Conservation (phyloP, 495 filamentous ascomycete genomes). For the Durotheca rogersii region DNA sequence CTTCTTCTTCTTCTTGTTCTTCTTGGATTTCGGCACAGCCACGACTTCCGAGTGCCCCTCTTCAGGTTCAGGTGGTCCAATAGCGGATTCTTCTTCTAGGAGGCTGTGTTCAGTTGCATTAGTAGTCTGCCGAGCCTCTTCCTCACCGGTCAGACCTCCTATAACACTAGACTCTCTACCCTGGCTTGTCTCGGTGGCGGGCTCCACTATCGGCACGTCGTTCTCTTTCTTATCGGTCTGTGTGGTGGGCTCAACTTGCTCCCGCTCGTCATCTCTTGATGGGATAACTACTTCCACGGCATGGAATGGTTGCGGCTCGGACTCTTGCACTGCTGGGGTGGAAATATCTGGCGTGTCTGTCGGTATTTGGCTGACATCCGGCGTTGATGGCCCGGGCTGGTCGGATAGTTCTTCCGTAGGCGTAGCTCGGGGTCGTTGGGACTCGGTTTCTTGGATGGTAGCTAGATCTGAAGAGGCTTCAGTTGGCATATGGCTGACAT, state of each 20-base stretch:
- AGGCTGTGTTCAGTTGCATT: constrained; percentile 4
- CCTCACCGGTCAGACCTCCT: neutral
- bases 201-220: constrained; percentile 4
- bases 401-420: constrained; percentile 3
- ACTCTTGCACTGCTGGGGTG: neutral
- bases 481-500: constrained; percentile 1
- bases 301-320: constrained; percentile 3
- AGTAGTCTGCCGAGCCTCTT: constrained; percentile 6
- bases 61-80: constrained; percentile 10
- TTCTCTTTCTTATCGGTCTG: constrained; percentile 7
- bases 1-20: constrained; percentile 38
- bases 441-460: constrained; percentile 2
- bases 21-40: constrained; percentile 30
- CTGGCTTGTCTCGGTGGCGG: neutral
- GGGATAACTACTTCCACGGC: constrained; percentile 1
- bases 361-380: constrained; percentile 1
- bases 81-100: constrained; percentile 7
- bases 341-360: neutral
- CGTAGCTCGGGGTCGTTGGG: neutral
- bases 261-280: constrained; percentile 5
- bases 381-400: neutral
- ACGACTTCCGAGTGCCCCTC: constrained; percentile 7
- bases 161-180: constrained; percentile 2
- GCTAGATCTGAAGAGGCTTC: constrained; percentile 3
- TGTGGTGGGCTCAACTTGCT: constrained; percentile 5